Evolutionary conservation across 768 basidiomycete genomes (phyloP).

Genomic region (Suillus weaverae): DNA sequence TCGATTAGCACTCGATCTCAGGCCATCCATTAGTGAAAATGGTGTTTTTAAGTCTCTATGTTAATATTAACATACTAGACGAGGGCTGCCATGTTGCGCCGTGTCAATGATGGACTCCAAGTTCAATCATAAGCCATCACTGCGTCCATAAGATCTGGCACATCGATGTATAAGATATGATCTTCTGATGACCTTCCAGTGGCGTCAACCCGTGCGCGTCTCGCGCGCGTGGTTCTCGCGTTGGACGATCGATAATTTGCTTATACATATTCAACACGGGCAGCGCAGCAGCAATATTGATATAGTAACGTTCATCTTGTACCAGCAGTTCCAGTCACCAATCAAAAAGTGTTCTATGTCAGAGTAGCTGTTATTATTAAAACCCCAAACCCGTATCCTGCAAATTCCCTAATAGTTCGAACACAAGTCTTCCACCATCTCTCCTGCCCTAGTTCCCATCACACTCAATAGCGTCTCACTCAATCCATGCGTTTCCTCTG

Average conservation of each 20-base stretch:
- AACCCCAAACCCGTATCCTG: not conserved
- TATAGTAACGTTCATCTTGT: not conserved
- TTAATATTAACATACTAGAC: not conserved
- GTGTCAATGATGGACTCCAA: not conserved
- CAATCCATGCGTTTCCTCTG: constrained; percentile 39
- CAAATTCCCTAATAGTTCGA: not conserved
- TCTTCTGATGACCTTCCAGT: not conserved
- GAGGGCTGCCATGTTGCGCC: not conserved
- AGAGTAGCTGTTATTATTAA: no score
- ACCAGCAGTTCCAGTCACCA: not conserved
- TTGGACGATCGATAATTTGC: not conserved
- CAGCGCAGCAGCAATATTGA: not conserved
- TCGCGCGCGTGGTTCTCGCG: not conserved
- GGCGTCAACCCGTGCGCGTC: not conserved
- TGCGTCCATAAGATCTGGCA: not conserved
- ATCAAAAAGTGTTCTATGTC: not conserved
- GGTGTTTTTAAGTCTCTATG: not conserved
- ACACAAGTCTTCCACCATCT: constrained; percentile 42
- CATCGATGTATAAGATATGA: not conserved
- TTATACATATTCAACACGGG: not conserved
- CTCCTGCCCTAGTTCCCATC: constrained; percentile 43
- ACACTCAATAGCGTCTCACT: constrained; percentile 50
- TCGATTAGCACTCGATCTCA: not conserved
- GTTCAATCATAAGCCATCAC: not conserved
- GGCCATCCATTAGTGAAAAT: not conserved